Base-by-base conservation (phyloP, 2,329 filamentous ascomycete species). In the Fusarium sp. region DNA sequence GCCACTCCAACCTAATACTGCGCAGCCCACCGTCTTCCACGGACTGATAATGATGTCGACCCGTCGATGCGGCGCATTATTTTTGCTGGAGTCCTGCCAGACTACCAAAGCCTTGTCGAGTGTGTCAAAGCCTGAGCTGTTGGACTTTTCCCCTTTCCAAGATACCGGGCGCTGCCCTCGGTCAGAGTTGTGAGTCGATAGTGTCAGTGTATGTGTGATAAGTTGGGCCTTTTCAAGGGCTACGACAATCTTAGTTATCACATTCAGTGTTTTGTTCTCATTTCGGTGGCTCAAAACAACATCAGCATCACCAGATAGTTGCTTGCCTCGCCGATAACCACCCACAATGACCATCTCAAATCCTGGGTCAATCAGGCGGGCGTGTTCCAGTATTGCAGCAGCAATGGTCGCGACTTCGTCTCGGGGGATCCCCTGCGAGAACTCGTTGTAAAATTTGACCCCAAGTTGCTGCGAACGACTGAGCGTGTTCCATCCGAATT, bases 31-130 rank as follows among this genome's bases (percentile, higher is more conserved):
- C 1, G 94, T 97, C 62, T 91, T 91, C 93, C 95, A 98, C 0
- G 95, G 94, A 27, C 90, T 91, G 69, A 98, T 86, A 73, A 98
- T 95, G 64, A 98, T 97, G 78, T 98, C 95, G 3, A 98, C 95
- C 49, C 95, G 87, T 25, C 94, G 89, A 78, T 97, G 95, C 2
- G 88, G 87, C 58, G 65, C 59, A 25, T 62, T 51, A 25, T 66
- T 27, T 39, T 55, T 38, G 19, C 52, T 54, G 3, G 75, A 67
- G 38, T 80, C 73, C 78, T 97, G 93, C 95, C 95, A 98, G 0
- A 98, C 94, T 2, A 98, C 92, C 58, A 98, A 84, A 1, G 94
- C 94, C 80, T 98, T 98, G 80, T 98, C 95, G 2, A 98, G 86
- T 0, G 91, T 93, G 78, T 98, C 95, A 73, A 97, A 98, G 1